Evolutionary conservation across 2,329 filamentous ascomycete genomes (phyloP), one percentile per base, ranked within the genome.

Genomic region (Beauveria sp.): DNA sequence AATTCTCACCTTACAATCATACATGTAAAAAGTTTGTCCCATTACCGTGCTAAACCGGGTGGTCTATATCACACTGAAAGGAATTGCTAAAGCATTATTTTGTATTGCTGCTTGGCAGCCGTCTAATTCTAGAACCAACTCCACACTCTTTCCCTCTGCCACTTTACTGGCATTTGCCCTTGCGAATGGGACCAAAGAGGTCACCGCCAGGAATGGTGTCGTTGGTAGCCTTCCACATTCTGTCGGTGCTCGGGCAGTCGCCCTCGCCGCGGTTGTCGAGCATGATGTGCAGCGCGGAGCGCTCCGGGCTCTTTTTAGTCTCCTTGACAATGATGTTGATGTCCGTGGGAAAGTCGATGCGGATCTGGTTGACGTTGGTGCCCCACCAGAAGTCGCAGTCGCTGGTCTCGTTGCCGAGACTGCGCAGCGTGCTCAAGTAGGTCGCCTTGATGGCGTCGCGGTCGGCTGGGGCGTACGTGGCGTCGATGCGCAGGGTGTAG

Each of bases 261-360:
- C 60, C 58, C 38, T 62, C 54, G 30, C 60, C 60, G 14, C 30
- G 47, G 2, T 49, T 62, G 24, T 62, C 60, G 16, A 62, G 55
- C 51, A 47, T 46, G 49, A 62, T 62, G 54, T 62, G 60, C 60
- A 62, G 58, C 18, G 60, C 58, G 40, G 60, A 62, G 40, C 60
- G 60, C 28, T 38, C 34, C 10, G 12, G 12, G 5, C 34, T 14
- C 34, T 38, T 38, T 38, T 38, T 38, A 5, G 5, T 38, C 34
- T 38, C 34, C 34, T 62, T 49, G 16, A 47, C 47, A 16, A 62
- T 49, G 30, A 62, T 62, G 42, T 62, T 58, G 38, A 62, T 58
- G 34, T 62, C 60, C 18, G 60, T 62, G 10, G 60, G 60, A 30
- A 62, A 52, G 18, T 58, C 46, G 5, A 62, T 28, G 28, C 46